Percentiles rank a stretch among this genome's conserved stretches.
Conservation (phyloP, 805 yeast species). For the Saccharomycopsis oosterbeekiorum region DNA sequence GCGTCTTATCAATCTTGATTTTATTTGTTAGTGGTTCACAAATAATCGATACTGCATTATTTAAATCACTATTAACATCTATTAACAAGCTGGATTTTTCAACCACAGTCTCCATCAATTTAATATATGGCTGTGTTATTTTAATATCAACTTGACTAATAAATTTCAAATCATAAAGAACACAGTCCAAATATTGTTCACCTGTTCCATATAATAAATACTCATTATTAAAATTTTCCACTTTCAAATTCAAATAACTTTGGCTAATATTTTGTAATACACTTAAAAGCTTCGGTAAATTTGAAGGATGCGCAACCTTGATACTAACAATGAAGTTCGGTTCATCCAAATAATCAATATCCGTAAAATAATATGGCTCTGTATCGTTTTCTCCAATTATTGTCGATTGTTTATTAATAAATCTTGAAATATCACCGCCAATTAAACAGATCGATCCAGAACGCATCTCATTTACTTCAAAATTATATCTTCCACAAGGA, state of each 20-base stretch:
- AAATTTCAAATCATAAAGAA: conserved; percentile 64
- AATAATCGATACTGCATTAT: conserved; percentile 29
- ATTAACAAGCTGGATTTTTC: conserved; percentile 37
- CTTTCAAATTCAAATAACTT: conserved; percentile 56
- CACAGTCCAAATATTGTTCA: conserved; percentile 77
- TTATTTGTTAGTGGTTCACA: conserved; percentile 48
- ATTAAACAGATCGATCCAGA: conserved; percentile 65
- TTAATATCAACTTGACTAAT: conserved; percentile 58
- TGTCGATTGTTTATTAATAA: conserved; percentile 53
- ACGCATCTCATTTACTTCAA: conserved; percentile 41
- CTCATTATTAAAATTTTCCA: conserved; percentile 78
- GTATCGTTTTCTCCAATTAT: conserved; percentile 29
- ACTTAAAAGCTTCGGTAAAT: conserved; percentile 61
- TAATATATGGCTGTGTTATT: conserved; percentile 76
- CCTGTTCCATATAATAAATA: conserved; percentile 76
- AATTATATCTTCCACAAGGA: conserved; percentile 62
- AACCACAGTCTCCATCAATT: conserved; percentile 66
- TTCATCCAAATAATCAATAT: conserved; percentile 35
- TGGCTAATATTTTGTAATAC: conserved; percentile 55
- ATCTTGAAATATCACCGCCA: conserved; percentile 45
- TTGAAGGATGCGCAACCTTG: conserved; percentile 73
- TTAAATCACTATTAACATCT: not conserved
- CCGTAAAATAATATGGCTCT: conserved; percentile 28
- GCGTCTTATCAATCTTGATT: not conserved
- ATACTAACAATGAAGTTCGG: conserved; percentile 75